Percentiles rank a stretch among this genome's conserved stretches.
Evolutionary conservation across 768 basidiomycete genomes (phyloP).

Genomic region (Trametes punicea): DNA sequence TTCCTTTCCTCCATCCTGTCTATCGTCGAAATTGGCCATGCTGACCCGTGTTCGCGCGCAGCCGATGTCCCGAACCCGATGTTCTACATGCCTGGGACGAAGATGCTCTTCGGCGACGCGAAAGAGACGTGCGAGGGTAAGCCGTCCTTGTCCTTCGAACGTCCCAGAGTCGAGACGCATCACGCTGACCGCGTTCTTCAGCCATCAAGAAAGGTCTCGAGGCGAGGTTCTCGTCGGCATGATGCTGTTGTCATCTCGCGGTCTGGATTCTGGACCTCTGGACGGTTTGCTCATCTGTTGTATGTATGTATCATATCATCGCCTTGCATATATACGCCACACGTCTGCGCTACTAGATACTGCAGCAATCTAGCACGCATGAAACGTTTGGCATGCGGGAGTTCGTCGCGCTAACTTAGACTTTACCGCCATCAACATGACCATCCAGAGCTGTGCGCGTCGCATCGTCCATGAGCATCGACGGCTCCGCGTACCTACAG

Average conservation of each 20-base stretch:
- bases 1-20: not conserved
- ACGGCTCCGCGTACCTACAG: too few relatives aligned
- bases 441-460: too few relatives aligned
- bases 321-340: not conserved
- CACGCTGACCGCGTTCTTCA: not conserved
- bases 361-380: too few relatives aligned
- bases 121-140: slow-evolving; percentile 86
- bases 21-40: not conserved
- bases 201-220: slow-evolving; percentile 36
- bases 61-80: slow-evolving; percentile 92
- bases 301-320: slow-evolving; percentile 13
- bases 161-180: not conserved
- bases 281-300: slow-evolving; percentile 6
- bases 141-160: not conserved
- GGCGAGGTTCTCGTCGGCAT: slow-evolving; percentile 12
- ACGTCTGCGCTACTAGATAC: not conserved
- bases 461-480: too few relatives aligned
- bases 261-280: not conserved
- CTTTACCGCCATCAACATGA: too few relatives aligned
- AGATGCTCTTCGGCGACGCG: slow-evolving; percentile 91
- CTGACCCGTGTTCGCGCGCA: slow-evolving; percentile 27
- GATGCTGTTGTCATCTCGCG: not conserved
- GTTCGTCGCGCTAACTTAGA: too few relatives aligned
- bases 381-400: not conserved
- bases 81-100: slow-evolving; percentile 89